phyloP scores from a whole-genome alignment of 2,329 filamentous ascomycete species.

The Hypoxylon sp. region DNA sequence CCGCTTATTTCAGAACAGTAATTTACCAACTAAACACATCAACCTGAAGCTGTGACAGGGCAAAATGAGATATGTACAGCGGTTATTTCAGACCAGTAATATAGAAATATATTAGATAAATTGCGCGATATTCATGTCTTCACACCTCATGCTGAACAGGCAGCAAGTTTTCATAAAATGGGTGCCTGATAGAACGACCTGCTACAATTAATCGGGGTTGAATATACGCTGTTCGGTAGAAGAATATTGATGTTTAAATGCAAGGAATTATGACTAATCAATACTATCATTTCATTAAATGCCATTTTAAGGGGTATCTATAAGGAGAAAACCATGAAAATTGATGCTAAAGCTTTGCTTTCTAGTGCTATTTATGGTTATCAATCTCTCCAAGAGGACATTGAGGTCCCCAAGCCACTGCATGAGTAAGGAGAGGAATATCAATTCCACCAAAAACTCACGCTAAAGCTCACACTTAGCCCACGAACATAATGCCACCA shows the following conservation, averaged over 20 bases:
- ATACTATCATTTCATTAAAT: not conserved
- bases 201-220: slow-evolving; percentile 11
- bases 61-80: not conserved
- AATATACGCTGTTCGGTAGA: slow-evolving; percentile 1
- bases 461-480: slow-evolving; percentile 88
- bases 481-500: slow-evolving; percentile 99
- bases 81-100: not conserved
- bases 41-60: not conserved
- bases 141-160: slow-evolving; percentile 1
- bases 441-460: slow-evolving; percentile 95
- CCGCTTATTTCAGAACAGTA: slow-evolving; percentile 5
- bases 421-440: not conserved
- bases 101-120: not conserved
- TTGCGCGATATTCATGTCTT: not conserved
- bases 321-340: not conserved
- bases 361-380: not conserved
- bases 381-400: not conserved
- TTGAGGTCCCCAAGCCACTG: not conserved
- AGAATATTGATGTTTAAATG: slow-evolving; percentile 4
- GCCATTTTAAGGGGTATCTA: not conserved
- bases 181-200: slow-evolving; percentile 19
- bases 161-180: slow-evolving; percentile 13
- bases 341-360: not conserved
- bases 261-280: slow-evolving; percentile 15
- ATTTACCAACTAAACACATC: slow-evolving; percentile 2